Conservation (phyloP, 1,284 basidiomycete genomes). For the Ceraceosorus guamensis region DNA sequence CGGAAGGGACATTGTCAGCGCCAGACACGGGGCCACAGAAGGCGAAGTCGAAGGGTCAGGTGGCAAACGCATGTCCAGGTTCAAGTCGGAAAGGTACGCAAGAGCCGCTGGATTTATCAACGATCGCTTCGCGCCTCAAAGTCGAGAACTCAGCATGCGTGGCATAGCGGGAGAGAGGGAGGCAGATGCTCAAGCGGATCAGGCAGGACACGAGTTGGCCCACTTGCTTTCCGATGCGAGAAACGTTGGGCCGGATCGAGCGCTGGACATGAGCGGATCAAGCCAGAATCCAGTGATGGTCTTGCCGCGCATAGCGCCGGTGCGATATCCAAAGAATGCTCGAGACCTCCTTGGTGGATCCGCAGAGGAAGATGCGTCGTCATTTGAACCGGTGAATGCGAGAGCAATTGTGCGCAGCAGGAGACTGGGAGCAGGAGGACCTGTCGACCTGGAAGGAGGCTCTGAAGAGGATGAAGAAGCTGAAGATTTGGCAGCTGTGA, state of each 20-base stretch:
- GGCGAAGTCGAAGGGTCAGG: neutral
- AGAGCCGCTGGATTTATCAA: neutral
- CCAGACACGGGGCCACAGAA: neutral
- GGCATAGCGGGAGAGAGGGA: neutral
- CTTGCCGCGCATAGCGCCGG: slow-evolving; percentile 24
- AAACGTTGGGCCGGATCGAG: slow-evolving; percentile 13
- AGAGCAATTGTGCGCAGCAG: no score
- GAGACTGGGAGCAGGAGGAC: no score
- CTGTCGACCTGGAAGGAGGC: no score
- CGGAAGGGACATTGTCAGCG: slow-evolving; percentile 10
- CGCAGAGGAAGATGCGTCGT: no score
- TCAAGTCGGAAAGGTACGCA: neutral
- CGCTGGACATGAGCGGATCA: neutral
- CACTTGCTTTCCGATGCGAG: slow-evolving; percentile 19
- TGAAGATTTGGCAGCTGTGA: no score
- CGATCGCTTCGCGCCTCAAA: no score
- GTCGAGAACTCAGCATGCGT: neutral
- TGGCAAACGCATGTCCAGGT: slow-evolving; percentile 1
- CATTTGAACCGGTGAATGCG: no score
- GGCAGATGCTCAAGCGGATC: neutral
- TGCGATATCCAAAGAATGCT: slow-evolving; percentile 12
- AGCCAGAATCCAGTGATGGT: slow-evolving; percentile 23
- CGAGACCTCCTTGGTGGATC: neutral
- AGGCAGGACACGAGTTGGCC: slow-evolving; percentile 11
- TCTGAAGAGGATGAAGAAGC: no score